phyloP scores from a whole-genome alignment of 306 rosid genomes.

The Sesbania bispinosa region DNA sequence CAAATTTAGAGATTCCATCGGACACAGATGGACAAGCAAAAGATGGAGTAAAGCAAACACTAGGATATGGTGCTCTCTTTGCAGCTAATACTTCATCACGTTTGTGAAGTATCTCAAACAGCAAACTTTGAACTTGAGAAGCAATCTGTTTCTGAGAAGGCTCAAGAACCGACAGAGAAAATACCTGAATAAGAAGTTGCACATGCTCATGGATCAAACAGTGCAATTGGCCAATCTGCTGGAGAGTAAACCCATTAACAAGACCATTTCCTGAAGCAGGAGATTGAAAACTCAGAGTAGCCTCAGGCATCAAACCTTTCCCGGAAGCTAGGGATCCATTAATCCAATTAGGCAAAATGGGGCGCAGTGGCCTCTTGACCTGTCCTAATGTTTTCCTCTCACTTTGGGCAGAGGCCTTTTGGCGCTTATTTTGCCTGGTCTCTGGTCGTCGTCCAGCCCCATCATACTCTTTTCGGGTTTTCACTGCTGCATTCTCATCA shows the following conservation, averaged over 20 bases:
- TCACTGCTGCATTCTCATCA: conserved; percentile 48
- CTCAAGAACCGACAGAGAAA: conserved; percentile 68
- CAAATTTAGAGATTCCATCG: conserved; percentile 41
- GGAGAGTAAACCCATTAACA: conserved; percentile 75
- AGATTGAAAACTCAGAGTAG: conserved; percentile 35
- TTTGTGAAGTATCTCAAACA: conserved; percentile 75
- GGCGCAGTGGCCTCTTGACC: conserved; percentile 71
- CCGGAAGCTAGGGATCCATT: conserved; percentile 45
- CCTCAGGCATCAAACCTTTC: conserved; percentile 48
- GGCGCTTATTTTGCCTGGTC: conserved; percentile 78
- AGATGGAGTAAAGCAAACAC: conserved; percentile 60
- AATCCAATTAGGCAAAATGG: conserved; percentile 70
- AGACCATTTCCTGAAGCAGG: conserved; percentile 46
- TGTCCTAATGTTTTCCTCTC: conserved; percentile 49
- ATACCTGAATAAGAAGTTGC: conserved; percentile 93
- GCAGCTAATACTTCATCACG: conserved; percentile 53
- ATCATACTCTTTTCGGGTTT: conserved; percentile 38
- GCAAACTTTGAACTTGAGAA: conserved; percentile 73
- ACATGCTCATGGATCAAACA: conserved; percentile 82
- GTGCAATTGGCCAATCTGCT: conserved; percentile 82
- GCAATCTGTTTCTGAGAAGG: conserved; percentile 75
- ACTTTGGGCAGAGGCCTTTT: conserved; percentile 42
- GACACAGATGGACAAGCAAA: conserved; percentile 42
- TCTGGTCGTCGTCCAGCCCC: conserved; percentile 73
- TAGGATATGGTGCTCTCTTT: conserved; percentile 69